phyloP scores from a whole-genome alignment of 2,329 filamentous ascomycete genomes.

The Zasmidium cellare region DNA sequence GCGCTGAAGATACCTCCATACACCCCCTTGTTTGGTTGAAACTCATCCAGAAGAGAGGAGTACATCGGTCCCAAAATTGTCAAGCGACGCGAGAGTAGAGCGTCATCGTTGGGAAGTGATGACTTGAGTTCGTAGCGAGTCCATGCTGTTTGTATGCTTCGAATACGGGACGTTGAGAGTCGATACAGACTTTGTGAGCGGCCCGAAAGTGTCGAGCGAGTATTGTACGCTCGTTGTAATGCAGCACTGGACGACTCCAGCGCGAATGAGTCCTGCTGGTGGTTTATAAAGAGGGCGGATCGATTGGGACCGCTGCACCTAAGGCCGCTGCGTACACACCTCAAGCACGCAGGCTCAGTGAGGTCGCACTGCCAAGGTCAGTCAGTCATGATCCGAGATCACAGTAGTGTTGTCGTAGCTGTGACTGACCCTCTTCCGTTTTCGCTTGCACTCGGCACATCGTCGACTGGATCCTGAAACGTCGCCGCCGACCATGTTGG shows the following conservation, averaged over 20 bases:
- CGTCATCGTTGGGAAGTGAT: neutral
- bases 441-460: slow-evolving; percentile 2
- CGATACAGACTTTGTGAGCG: neutral
- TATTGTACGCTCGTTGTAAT: neutral
- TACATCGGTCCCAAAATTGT: neutral
- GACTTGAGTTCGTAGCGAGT: neutral
- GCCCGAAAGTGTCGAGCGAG: neutral
- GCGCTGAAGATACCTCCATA: slow-evolving; percentile 2
- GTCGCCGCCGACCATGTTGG: slow-evolving; percentile 32
- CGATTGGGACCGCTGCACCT: neutral
- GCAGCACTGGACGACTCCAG: neutral
- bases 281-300: neutral
- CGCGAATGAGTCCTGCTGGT: neutral
- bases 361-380: neutral
- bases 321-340: neutral
- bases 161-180: neutral
- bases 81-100: neutral
- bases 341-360: neutral
- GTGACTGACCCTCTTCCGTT: slow-evolving; percentile 1
- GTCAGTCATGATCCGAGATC: neutral
- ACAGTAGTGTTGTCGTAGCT: neutral
- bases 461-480: slow-evolving; percentile 10
- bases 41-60: neutral
- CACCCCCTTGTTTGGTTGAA: neutral
- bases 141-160: neutral